phyloP scores from a whole-genome alignment of 75 land plant species.

The Selaginella moellendorffii region DNA sequence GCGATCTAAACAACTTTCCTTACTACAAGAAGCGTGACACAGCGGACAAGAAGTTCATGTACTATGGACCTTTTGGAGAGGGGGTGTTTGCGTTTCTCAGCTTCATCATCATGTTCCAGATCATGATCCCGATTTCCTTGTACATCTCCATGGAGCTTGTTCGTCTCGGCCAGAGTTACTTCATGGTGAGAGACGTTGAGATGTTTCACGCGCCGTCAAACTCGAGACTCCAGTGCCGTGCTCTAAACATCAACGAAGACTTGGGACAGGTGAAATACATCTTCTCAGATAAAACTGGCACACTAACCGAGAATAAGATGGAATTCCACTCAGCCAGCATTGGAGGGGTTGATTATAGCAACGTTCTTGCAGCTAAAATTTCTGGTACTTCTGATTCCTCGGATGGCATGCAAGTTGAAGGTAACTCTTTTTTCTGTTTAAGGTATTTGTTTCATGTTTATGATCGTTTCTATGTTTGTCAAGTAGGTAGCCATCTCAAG shows the following conservation, averaged over 20 bases:
- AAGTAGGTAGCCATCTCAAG: no score
- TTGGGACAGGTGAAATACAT: slow-evolving; percentile 71
- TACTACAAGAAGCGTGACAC: slow-evolving; percentile 33
- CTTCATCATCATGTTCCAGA: slow-evolving; percentile 69
- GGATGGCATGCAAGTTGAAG: background rate
- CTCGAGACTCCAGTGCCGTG: slow-evolving; percentile 70
- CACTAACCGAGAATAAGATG: slow-evolving; percentile 85
- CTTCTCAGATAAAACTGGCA: slow-evolving; percentile 84
- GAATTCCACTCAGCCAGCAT: slow-evolving; percentile 62
- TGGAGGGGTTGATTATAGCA: slow-evolving; percentile 42
- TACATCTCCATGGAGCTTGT: slow-evolving; percentile 88
- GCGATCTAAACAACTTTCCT: slow-evolving; percentile 45
- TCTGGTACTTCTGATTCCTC: background rate
- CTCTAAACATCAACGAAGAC: slow-evolving; percentile 86
- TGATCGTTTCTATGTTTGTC: no score
- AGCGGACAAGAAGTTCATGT: slow-evolving; percentile 29
- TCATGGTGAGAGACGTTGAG: slow-evolving; percentile 68
- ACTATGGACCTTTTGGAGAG: slow-evolving; percentile 61
- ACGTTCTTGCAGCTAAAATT: background rate
- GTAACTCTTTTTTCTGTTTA: background rate
- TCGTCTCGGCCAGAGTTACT: slow-evolving; percentile 73
- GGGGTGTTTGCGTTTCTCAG: slow-evolving; percentile 61
- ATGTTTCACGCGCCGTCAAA: slow-evolving; percentile 53
- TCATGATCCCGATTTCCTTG: slow-evolving; percentile 82
- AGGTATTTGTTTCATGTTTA: no score